phyloP scores from a whole-genome alignment of 2,329 filamentous ascomycete genomes.

The Gaeumannomyces tritici region DNA sequence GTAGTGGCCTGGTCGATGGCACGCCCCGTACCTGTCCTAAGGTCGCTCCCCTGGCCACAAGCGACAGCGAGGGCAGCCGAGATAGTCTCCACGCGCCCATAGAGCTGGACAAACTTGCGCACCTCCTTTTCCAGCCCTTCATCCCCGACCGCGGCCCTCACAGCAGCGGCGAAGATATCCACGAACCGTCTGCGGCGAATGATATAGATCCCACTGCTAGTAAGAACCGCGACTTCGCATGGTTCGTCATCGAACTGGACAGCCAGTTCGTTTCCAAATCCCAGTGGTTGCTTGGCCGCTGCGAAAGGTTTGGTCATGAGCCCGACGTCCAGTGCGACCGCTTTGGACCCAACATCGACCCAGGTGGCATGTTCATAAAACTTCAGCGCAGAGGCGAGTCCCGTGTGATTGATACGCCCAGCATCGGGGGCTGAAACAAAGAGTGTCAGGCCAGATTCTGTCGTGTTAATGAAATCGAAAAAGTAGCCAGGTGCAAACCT shows the following conservation, averaged over 20 bases:
- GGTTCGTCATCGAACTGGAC: slow-evolving; percentile 85
- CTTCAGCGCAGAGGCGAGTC: slow-evolving; percentile 39
- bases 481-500: slow-evolving; percentile 85
- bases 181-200: slow-evolving; percentile 77
- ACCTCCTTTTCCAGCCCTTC: slow-evolving; percentile 77
- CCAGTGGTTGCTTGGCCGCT: slow-evolving; percentile 56
- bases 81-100: slow-evolving; percentile 81
- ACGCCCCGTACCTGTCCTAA: slow-evolving; percentile 59
- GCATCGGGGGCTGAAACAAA: slow-evolving; percentile 86
- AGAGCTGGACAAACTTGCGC: slow-evolving; percentile 73
- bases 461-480: slow-evolving; percentile 66
- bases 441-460: slow-evolving; percentile 52
- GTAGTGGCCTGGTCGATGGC: slow-evolving; percentile 78
- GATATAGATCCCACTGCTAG: slow-evolving; percentile 81
- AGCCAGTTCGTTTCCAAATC: slow-evolving; percentile 91
- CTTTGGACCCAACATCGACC: slow-evolving; percentile 56
- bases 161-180: slow-evolving; percentile 79
- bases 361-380: slow-evolving; percentile 76
- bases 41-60: slow-evolving; percentile 82
- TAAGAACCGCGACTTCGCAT: slow-evolving; percentile 82
- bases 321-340: slow-evolving; percentile 69
- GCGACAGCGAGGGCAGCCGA: slow-evolving; percentile 89
- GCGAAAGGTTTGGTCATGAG: slow-evolving; percentile 64
- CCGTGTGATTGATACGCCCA: slow-evolving; percentile 63
- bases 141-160: slow-evolving; percentile 62